Conservation (phyloP, 2,329 filamentous ascomycete species). For the Colletotrichum zoysiae region DNA sequence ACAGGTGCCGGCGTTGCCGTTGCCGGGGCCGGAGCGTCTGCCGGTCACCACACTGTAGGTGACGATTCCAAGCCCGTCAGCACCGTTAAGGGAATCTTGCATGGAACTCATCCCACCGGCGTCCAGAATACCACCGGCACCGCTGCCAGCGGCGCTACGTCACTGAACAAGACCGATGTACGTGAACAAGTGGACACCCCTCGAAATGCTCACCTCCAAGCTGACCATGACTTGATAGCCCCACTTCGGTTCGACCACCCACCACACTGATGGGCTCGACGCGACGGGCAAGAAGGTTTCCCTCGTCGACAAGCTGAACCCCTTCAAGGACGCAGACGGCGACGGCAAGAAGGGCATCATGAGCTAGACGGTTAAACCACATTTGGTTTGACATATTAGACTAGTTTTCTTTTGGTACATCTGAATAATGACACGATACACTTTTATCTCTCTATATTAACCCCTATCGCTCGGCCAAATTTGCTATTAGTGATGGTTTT, state of each 20-base stretch:
- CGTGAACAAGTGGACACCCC: background rate
- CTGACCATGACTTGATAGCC: background rate
- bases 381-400: background rate
- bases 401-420: background rate
- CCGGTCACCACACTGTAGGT: constrained; percentile 19
- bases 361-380: constrained; percentile 7
- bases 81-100: constrained; percentile 24
- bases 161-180: constrained; percentile 17
- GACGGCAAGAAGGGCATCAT: constrained; percentile 46
- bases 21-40: no score
- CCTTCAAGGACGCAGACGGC: constrained; percentile 45
- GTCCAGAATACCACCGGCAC: constrained; percentile 12
- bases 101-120: constrained; percentile 28
- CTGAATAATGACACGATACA: background rate
- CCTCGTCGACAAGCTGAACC: constrained; percentile 44
- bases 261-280: background rate
- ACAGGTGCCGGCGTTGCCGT: no score
- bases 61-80: background rate
- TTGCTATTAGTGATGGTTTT: no score
- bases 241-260: background rate
- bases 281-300: constrained; percentile 39
- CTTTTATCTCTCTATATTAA: background rate
- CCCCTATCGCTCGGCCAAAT: no score
- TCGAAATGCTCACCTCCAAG: rapidly evolving
- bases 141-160: background rate